These are phyloP conservation scores for Podaxis sp. DNA, from an alignment of 768 basidiomycete genomes.

Conservation along the genomic window DNA sequence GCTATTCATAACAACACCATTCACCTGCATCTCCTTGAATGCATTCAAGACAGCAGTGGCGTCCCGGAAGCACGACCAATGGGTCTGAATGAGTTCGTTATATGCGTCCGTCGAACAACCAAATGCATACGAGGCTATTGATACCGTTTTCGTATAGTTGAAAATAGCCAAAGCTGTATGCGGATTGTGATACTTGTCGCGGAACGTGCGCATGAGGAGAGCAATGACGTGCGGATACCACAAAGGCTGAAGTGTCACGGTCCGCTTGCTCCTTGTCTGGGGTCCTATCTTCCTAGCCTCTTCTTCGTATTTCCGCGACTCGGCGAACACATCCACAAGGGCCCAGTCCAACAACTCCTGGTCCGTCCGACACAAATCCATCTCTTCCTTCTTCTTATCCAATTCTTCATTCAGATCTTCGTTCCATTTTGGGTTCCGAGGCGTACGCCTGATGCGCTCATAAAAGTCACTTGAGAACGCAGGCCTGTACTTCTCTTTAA, in stretches of 20 bases:
- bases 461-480: conserved; percentile 28
- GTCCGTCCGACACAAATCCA: conserved; percentile 70
- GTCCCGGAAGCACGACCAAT: conserved; percentile 85
- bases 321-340: conserved; percentile 63
- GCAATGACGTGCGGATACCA: conserved; percentile 78
- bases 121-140: conserved; percentile 80
- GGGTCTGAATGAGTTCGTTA: conserved; percentile 85
- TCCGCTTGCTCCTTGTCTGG: conserved; percentile 23
- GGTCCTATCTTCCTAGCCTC: conserved; percentile 36
- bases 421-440: conserved; percentile 54
- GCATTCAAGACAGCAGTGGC: conserved; percentile 70
- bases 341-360: conserved; percentile 76
- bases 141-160: conserved; percentile 71
- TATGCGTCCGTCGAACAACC: conserved; percentile 89
- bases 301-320: conserved; percentile 49
- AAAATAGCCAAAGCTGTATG: conserved; percentile 83
- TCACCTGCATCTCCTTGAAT: conserved; percentile 79
- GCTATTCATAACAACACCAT: conserved; percentile 68
- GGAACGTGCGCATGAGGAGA: conserved; percentile 73
- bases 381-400: conserved; percentile 71
- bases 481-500: neutral
- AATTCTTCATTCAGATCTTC: conserved; percentile 52
- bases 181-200: conserved; percentile 77
- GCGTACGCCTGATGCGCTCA: conserved; percentile 57
- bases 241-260: conserved; percentile 52